phyloP scores from a whole-genome alignment of 352 stramenopile genomes.

The Phytophthora pluvialis region DNA sequence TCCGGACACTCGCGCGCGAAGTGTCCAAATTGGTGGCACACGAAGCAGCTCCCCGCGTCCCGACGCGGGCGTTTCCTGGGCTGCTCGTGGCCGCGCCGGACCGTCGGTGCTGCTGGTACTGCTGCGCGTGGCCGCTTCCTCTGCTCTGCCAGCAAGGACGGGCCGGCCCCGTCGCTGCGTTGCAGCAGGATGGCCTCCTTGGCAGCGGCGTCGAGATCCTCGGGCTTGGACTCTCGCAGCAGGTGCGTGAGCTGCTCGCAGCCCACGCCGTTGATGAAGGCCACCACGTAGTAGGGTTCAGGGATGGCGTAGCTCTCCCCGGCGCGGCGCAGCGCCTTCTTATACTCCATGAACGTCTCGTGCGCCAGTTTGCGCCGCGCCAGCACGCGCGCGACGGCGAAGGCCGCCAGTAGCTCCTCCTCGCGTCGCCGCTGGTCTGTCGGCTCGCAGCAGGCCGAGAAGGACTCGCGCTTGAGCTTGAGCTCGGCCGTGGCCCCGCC shows the following conservation, averaged over 20 bases:
- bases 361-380: constrained; percentile 22
- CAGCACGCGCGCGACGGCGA: constrained; percentile 30
- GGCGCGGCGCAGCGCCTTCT: constrained; percentile 22
- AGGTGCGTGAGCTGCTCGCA: constrained; percentile 21
- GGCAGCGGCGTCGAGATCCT: constrained; percentile 25
- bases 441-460: constrained; percentile 4
- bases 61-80: constrained; percentile 25
- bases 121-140: constrained; percentile 6
- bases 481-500: constrained; percentile 25
- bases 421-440: constrained; percentile 22
- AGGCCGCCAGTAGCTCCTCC: constrained; percentile 27
- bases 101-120: background rate
- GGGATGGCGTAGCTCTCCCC: constrained; percentile 30
- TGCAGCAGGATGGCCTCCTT: constrained; percentile 35
- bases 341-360: constrained; percentile 37
- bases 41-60: constrained; percentile 22
- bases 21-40: constrained; percentile 30
- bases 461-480: constrained; percentile 33
- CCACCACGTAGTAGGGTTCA: constrained; percentile 34
- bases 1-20: constrained; percentile 34
- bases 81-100: constrained; percentile 4
- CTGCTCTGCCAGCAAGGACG: constrained; percentile 13
- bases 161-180: constrained; percentile 25
- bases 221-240: constrained; percentile 25
- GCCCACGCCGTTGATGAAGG: constrained; percentile 35